Conservation (phyloP, 192 early-diverging fungal species). For the Mortierella hygrophila region DNA sequence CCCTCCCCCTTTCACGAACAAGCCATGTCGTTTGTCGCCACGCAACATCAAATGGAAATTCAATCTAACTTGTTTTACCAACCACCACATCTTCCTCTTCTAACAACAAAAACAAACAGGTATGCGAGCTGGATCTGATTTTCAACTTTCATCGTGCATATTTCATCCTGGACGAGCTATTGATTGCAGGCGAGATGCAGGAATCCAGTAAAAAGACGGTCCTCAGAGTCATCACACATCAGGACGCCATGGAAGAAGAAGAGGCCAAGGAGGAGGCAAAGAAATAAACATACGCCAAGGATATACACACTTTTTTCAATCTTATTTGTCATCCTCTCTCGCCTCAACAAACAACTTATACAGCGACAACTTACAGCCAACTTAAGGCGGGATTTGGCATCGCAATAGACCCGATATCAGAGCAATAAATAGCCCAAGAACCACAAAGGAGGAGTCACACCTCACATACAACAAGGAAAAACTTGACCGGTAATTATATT, state of each 20-base stretch:
- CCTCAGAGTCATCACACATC: constrained; percentile 76
- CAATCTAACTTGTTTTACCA: neutral
- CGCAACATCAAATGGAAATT: too few relatives aligned
- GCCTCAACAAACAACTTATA: neutral
- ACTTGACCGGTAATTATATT: neutral
- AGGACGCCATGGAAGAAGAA: constrained; percentile 80
- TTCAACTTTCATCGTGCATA: constrained; percentile 97
- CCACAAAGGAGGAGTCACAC: neutral
- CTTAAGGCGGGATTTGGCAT: neutral
- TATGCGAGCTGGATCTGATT: constrained; percentile 97
- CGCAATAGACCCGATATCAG: neutral
- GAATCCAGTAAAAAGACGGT: constrained; percentile 92
- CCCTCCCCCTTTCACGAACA: neutral
- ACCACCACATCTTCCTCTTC: neutral
- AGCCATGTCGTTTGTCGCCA: neutral
- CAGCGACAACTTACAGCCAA: neutral
- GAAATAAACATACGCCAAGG: constrained; percentile 30
- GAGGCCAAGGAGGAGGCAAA: constrained; percentile 77
- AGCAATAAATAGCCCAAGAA: neutral
- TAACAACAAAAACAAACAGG: constrained; percentile 41
- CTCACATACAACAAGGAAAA: neutral
- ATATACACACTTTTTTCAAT: neutral
- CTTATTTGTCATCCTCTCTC: neutral
- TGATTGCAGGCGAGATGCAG: constrained; percentile 94
- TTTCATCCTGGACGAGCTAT: constrained; percentile 88